Evolutionary conservation across 2,329 filamentous ascomycete species (phyloP), one percentile per base, ranked within the genome.

Genomic region (Allantophomopsis cytisporea): DNA sequence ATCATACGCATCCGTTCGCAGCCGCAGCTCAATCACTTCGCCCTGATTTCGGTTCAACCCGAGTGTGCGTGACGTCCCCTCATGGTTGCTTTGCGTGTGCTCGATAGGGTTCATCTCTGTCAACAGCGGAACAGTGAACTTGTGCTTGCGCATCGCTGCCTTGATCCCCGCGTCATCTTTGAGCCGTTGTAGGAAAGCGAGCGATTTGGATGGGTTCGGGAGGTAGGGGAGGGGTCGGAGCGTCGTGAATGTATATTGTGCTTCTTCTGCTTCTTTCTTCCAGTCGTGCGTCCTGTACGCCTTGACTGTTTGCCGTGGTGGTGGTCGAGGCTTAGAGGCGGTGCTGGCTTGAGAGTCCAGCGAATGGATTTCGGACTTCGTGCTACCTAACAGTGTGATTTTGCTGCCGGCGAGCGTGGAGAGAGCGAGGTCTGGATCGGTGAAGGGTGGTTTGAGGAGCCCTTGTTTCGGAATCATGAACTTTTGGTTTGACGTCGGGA

Each of bases 71-170:
- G 78, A 78, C n/a, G 69, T 71, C 36, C 73, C 72, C 51, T 91
- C 81, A 52, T 84, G 80, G 3, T 74, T 83, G 1, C 65, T 59
- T 45, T 70, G 58, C 1, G 88, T 95, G 59, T 95, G 77, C 48
- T 80, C 71, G 0, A 80, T 69, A 0, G 91, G 91, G 51, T 98
- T 83, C 89, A 98, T 96, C 61, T 98, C 91, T 0, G 88, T 95
- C 18, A 98, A 68, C 3, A 96, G 60, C 0, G 80, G 80, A 1
- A 98, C 91, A 15, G 71, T 74, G 64, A 94, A 95, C 46, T 78
- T 73, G 63, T 94, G 88, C 50, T 78, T 79, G 13, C 72, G 67
- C 91, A 98, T 98, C 1, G 77, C 72, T 1, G 80, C 68, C 46
- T 79, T 79, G 60, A 98, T 89, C 7, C 91, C 91, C 0, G 84